Percentiles rank a stretch among this genome's conserved stretches.
Conservation (phyloP, 148 eudicot species). For the Rhododendron griersonianum region DNA sequence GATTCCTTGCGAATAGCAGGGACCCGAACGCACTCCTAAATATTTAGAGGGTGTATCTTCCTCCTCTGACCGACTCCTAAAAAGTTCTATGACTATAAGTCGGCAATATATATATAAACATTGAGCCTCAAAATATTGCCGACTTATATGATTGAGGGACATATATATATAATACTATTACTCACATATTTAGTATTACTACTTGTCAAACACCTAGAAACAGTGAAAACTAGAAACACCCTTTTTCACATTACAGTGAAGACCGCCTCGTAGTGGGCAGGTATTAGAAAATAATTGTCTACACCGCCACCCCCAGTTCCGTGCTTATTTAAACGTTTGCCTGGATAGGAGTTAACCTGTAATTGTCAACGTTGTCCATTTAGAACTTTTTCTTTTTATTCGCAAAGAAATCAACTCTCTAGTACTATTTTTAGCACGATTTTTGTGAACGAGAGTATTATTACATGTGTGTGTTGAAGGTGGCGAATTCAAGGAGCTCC, state of each 20-base stretch:
- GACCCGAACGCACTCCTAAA: too few relatives aligned
- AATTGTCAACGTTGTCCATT: neutral
- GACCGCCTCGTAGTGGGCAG: neutral
- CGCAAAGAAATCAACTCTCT: neutral
- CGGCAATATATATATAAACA: too few relatives aligned
- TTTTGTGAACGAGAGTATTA: neutral
- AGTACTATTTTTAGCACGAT: neutral
- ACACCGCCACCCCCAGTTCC: neutral
- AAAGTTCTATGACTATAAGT: too few relatives aligned
- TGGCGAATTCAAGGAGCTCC: slow-evolving; percentile 35
- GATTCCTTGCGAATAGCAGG: too few relatives aligned
- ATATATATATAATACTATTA: neutral
- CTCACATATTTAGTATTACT: neutral
- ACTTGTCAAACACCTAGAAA: neutral
- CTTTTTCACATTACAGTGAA: neutral
- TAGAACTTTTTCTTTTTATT: neutral
- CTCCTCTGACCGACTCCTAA: too few relatives aligned
- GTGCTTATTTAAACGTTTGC: neutral
- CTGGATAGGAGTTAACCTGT: neutral
- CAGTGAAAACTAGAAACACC: neutral
- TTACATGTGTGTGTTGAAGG: slow-evolving; percentile 20
- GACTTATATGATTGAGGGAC: too few relatives aligned
- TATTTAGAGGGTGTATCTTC: too few relatives aligned
- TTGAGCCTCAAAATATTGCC: too few relatives aligned
- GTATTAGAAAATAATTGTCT: neutral